Conservation (phyloP, 495 filamentous ascomycete genomes). For the Usnea hakonensis region DNA sequence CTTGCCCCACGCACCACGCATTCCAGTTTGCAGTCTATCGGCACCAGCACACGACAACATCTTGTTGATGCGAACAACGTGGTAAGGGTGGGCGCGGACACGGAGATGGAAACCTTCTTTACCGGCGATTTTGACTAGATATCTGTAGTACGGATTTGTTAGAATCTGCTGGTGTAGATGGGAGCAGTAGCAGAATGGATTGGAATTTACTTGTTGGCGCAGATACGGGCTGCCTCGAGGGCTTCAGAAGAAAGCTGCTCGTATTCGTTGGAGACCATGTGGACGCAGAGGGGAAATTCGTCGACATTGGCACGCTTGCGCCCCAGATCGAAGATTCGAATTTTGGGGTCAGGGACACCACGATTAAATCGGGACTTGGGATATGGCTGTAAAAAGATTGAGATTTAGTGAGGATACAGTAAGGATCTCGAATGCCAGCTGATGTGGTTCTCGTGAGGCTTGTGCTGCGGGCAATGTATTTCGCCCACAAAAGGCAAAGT, state of each 20-base stretch:
- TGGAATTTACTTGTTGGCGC: conserved; percentile 84
- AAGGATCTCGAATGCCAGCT: not conserved
- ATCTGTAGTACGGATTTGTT: conserved; percentile 38
- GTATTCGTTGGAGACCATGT: conserved; percentile 99
- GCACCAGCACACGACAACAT: conserved; percentile 99
- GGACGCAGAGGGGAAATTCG: conserved; percentile 96
- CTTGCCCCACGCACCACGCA: conserved; percentile 99
- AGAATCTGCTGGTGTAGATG: conserved; percentile 7
- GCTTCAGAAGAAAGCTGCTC: conserved; percentile 98
- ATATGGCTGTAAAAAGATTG: conserved; percentile 62
- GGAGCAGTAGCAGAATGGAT: not conserved
- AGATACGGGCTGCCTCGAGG: conserved; percentile 98
- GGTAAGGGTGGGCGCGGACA: conserved; percentile 96
- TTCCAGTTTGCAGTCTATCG: conserved; percentile 99
- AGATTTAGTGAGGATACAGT: not conserved
- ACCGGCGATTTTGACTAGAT: conserved; percentile 92
- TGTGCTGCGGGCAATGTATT: not conserved
- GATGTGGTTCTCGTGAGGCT: not conserved
- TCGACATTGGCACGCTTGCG: conserved; percentile 97
- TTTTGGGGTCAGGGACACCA: conserved; percentile 99
- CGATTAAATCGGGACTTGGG: conserved; percentile 99
- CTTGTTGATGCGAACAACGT: conserved; percentile 99
- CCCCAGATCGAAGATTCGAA: conserved; percentile 98
- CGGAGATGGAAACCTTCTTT: conserved; percentile 99
- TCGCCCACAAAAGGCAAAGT: not conserved